Conservation (phyloP, 805 yeast species). For the Hanseniaspora singularis region DNA sequence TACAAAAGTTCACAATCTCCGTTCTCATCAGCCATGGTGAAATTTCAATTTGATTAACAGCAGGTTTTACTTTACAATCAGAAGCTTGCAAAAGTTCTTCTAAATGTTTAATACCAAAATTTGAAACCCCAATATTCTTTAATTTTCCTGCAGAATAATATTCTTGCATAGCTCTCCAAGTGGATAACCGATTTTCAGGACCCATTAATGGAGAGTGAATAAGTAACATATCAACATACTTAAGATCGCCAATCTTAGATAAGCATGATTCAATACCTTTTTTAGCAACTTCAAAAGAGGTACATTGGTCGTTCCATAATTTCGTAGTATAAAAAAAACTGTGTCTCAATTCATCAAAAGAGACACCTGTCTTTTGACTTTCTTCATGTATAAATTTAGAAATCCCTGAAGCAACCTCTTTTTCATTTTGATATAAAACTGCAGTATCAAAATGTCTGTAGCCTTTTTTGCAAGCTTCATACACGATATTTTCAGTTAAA, state of each 20-base stretch:
- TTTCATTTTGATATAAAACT: constrained; percentile 51
- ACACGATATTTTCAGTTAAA: constrained; percentile 35
- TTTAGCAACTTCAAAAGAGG: constrained; percentile 45
- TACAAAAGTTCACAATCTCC: constrained; percentile 51
- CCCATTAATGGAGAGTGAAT: constrained; percentile 54
- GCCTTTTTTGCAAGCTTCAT: constrained; percentile 49
- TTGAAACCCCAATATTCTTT: constrained; percentile 66
- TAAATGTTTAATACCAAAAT: constrained; percentile 50
- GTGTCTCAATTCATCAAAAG: constrained; percentile 26
- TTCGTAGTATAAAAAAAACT: constrained; percentile 59
- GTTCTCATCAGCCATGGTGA: constrained; percentile 72
- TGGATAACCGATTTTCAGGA: constrained; percentile 39
- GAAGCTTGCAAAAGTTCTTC: constrained; percentile 50
- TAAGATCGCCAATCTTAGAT: constrained; percentile 38
- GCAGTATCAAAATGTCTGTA: constrained; percentile 72
- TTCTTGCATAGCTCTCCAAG: constrained; percentile 68
- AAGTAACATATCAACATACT: constrained; percentile 61
- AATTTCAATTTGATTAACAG: constrained; percentile 69
- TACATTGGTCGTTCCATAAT: constrained; percentile 52
- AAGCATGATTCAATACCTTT: constrained; percentile 48
- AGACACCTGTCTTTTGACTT: constrained; percentile 31
- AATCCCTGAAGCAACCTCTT: constrained; percentile 49
- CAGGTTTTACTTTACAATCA: constrained; percentile 45
- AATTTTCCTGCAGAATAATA: constrained; percentile 47
- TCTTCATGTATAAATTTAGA: constrained; percentile 39